A percentile compares a stretch with the other conserved stretches of the same genome.
Conservation (phyloP, 257 asterid species). For the Gentiana straminea region DNA sequence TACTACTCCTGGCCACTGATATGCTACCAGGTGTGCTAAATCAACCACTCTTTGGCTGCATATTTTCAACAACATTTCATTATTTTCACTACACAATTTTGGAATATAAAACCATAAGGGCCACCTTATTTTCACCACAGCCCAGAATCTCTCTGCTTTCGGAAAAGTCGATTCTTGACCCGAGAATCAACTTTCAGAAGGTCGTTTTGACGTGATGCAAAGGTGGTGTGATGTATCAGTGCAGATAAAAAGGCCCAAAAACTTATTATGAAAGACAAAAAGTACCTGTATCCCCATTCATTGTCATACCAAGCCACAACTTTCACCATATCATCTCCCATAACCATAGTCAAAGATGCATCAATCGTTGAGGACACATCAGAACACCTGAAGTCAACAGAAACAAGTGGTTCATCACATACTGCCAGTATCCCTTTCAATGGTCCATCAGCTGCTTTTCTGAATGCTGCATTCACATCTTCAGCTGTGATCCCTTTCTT, state of each 20-base stretch:
- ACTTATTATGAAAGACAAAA: too few relatives aligned
- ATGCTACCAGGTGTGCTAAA: constrained; percentile 85
- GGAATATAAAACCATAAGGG: too few relatives aligned
- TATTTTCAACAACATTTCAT: too few relatives aligned
- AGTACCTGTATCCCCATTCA: constrained; percentile 96
- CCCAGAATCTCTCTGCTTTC: too few relatives aligned
- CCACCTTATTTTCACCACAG: too few relatives aligned
- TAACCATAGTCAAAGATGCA: constrained; percentile 88
- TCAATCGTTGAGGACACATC: constrained; percentile 79
- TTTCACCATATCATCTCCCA: constrained; percentile 97
- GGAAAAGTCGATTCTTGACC: too few relatives aligned
- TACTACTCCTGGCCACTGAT: constrained; percentile 63
- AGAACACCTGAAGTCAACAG: constrained; percentile 70
- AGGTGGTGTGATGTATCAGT: too few relatives aligned
- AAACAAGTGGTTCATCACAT: constrained; percentile 76
- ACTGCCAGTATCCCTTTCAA: constrained; percentile 60
- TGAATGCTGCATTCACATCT: constrained; percentile 77
- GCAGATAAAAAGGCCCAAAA: too few relatives aligned
- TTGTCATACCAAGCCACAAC: constrained; percentile 98
- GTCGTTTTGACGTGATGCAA: too few relatives aligned
- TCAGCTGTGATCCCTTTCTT: constrained; percentile 76
- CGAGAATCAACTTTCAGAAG: too few relatives aligned
- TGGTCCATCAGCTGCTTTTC: constrained; percentile 82
- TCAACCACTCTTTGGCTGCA: constrained; percentile 92
- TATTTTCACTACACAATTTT: too few relatives aligned